These are phyloP conservation scores for Calonectria henricotiae DNA, from an alignment of 2,329 filamentous ascomycete species.

Conservation along the genomic window DNA sequence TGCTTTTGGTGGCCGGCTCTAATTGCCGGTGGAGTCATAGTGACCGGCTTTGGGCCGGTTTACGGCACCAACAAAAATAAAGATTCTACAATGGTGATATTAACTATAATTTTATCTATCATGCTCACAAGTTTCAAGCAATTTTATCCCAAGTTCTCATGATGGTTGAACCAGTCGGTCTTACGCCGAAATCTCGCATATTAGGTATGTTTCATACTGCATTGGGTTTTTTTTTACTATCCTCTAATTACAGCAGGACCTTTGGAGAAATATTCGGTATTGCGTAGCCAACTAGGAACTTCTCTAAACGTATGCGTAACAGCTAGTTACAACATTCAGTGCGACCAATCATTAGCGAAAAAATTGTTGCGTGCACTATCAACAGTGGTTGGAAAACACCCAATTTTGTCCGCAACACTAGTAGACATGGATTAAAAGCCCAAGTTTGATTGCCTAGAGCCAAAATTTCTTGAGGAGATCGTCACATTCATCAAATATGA, in stretches of 20 bases:
- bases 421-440: neutral
- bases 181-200: neutral
- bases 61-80: too few relatives aligned
- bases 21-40: too few relatives aligned
- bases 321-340: constrained; percentile 5
- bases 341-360: neutral
- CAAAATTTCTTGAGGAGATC: neutral
- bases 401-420: neutral
- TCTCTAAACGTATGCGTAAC: constrained; percentile 25
- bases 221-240: too few relatives aligned
- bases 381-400: neutral
- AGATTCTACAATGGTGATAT: too few relatives aligned
- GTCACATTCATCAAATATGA: constrained; percentile 22
- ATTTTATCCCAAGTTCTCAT: neutral
- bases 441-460: neutral
- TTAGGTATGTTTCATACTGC: neutral
- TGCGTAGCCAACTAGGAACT: constrained; percentile 11
- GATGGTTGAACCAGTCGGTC: neutral
- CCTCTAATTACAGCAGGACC: neutral
- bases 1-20: too few relatives aligned
- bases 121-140: too few relatives aligned
- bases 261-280: constrained; percentile 6
- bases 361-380: neutral
- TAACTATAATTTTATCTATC: too few relatives aligned
- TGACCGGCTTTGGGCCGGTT: too few relatives aligned